Evolutionary conservation across 129 eudicot species (phyloP).

Genomic region (Cynara cardunculus): DNA sequence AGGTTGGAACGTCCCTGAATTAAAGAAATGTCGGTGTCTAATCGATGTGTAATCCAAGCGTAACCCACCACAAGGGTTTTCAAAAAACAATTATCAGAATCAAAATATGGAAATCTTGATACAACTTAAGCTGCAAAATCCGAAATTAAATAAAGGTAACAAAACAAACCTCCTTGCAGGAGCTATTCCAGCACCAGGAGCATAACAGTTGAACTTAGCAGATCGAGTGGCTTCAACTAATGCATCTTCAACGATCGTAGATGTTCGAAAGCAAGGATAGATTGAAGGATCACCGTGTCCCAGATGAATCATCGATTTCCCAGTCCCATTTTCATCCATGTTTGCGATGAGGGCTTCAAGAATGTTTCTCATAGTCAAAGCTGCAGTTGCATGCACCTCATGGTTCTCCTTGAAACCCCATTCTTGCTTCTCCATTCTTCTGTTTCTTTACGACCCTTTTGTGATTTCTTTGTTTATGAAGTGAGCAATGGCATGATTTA

Average conservation of each 20-base stretch:
- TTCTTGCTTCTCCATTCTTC: conserved; percentile 27
- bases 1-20: too few relatives aligned
- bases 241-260: conserved; percentile 41
- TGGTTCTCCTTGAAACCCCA: conserved; percentile 46
- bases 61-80: neutral
- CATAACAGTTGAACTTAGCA: conserved; percentile 45
- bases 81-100: too few relatives aligned
- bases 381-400: conserved; percentile 33
- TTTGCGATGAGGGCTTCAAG: conserved; percentile 29
- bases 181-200: conserved; percentile 39
- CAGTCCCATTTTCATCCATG: conserved; percentile 11
- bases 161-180: conserved; percentile 41
- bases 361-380: conserved; percentile 33
- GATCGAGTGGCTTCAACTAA: conserved; percentile 48
- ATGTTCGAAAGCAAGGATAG: conserved; percentile 43
- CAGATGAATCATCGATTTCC: conserved; percentile 39
- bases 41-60: too few relatives aligned
- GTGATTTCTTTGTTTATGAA: neutral
- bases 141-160: neutral
- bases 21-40: too few relatives aligned
- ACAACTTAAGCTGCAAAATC: neutral
- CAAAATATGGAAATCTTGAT: neutral
- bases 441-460: neutral
- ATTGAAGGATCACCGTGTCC: conserved; percentile 64
- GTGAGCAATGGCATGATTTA: neutral